These are phyloP conservation scores for Pontederia paniculata DNA, from an alignment of 176 grass and related monocot species.

Conservation along the genomic window DNA sequence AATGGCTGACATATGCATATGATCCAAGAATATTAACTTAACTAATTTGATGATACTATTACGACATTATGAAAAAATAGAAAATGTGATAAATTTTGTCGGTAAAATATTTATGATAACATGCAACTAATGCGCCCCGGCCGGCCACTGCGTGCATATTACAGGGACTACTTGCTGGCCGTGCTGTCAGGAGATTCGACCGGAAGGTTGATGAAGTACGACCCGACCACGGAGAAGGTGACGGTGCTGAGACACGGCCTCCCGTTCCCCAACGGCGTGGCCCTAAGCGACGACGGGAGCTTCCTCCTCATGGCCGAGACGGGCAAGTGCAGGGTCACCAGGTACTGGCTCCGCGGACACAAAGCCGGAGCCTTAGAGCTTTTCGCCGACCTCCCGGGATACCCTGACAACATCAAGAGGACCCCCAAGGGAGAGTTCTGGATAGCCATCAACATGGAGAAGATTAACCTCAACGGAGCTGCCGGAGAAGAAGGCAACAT, in stretches of 20 bases:
- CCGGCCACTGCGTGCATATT: not conserved
- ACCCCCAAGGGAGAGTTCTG: slow-evolving; percentile 41
- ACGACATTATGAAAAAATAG: too few relatives aligned
- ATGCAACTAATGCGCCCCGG: not conserved
- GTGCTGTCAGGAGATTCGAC: slow-evolving; percentile 43
- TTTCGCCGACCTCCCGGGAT: slow-evolving; percentile 59
- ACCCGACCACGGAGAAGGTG: slow-evolving; percentile 23
- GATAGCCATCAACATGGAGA: slow-evolving; percentile 56
- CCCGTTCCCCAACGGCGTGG: slow-evolving; percentile 60
- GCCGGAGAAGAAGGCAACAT: not conserved
- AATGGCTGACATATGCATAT: too few relatives aligned
- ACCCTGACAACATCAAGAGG: slow-evolving; percentile 74
- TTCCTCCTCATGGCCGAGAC: slow-evolving; percentile 59
- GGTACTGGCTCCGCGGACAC: slow-evolving; percentile 51
- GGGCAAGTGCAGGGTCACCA: slow-evolving; percentile 35
- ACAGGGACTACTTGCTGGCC: slow-evolving; percentile 47
- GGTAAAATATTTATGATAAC: too few relatives aligned
- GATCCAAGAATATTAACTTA: too few relatives aligned
- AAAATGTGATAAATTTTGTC: not conserved
- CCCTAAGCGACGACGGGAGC: slow-evolving; percentile 42
- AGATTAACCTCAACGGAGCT: slow-evolving; percentile 8
- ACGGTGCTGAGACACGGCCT: slow-evolving; percentile 44
- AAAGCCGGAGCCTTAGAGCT: slow-evolving; percentile 24
- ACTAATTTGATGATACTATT: too few relatives aligned
- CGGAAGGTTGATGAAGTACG: slow-evolving; percentile 56